phyloP scores from a whole-genome alignment of 2,329 filamentous ascomycete genomes.

The Penicillium concentricum region DNA sequence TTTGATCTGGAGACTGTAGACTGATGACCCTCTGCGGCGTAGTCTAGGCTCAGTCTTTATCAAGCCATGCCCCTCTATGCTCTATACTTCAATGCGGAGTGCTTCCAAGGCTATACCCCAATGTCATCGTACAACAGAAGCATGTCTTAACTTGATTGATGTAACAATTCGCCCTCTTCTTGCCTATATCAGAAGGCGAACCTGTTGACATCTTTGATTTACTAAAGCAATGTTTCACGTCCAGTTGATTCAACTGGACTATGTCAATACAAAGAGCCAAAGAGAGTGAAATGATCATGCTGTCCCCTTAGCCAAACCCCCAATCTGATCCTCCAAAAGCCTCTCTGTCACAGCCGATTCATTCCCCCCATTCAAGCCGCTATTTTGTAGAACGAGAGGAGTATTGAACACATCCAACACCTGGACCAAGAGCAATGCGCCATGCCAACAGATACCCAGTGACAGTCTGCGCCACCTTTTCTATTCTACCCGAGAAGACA shows the following conservation, averaged over 20 bases:
- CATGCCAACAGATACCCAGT: not conserved
- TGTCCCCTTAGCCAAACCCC: not conserved
- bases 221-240: not conserved
- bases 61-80: not conserved
- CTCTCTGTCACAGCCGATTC: not conserved
- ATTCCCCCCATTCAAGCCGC: not conserved
- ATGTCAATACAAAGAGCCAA: not conserved
- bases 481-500: not conserved
- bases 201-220: not conserved
- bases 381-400: not conserved
- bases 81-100: not conserved
- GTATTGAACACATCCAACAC: not conserved
- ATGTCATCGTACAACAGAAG: not conserved
- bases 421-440: not conserved
- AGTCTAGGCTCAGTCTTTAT: slow-evolving; percentile 1
- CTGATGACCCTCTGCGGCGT: not conserved
- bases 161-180: not conserved
- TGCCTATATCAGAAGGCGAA: not conserved
- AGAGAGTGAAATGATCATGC: not conserved
- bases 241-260: too few species aligned
- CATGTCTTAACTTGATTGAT: not conserved
- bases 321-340: not conserved
- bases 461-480: not conserved
- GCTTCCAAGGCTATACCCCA: not conserved
- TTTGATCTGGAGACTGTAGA: not conserved